Conservation (phyloP, 2,329 filamentous ascomycete species). For the Pestalotiopsis sp. region DNA sequence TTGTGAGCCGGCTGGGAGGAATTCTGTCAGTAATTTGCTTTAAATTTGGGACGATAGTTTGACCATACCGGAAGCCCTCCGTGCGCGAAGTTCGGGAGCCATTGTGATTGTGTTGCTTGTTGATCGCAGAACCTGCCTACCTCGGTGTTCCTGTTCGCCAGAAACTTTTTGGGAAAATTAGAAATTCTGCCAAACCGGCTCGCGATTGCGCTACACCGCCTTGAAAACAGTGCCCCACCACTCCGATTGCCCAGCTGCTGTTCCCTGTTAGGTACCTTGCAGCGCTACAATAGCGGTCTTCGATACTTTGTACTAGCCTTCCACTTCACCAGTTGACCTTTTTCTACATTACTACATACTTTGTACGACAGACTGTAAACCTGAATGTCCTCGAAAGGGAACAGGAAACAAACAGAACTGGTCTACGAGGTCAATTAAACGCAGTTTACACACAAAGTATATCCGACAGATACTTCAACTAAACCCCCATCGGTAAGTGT, state of each 20-base stretch:
- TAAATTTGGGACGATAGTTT: background rate
- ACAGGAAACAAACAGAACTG: no score
- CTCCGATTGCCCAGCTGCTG: background rate
- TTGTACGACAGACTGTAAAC: no score
- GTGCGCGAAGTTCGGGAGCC: constrained; percentile 15
- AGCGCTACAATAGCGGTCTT: no score
- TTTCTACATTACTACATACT: no score
- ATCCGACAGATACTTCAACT: background rate
- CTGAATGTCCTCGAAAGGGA: no score
- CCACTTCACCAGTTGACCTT: no score
- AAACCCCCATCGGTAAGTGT: background rate
- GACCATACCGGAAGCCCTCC: constrained; percentile 13
- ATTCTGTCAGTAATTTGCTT: background rate
- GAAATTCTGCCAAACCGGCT: constrained; percentile 6
- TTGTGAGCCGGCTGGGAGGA: constrained; percentile 32
- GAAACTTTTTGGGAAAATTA: constrained; percentile 10
- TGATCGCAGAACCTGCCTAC: background rate
- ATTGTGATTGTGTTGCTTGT: constrained; percentile 12
- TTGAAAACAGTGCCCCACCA: background rate
- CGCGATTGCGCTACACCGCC: background rate
- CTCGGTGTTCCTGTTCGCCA: background rate
- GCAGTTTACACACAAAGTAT: background rate
- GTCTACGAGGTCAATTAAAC: no score
- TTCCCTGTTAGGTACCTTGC: background rate
- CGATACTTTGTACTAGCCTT: no score